Conservation (phyloP, 2,329 filamentous ascomycete species). For the Fusarium coffeatum region DNA sequence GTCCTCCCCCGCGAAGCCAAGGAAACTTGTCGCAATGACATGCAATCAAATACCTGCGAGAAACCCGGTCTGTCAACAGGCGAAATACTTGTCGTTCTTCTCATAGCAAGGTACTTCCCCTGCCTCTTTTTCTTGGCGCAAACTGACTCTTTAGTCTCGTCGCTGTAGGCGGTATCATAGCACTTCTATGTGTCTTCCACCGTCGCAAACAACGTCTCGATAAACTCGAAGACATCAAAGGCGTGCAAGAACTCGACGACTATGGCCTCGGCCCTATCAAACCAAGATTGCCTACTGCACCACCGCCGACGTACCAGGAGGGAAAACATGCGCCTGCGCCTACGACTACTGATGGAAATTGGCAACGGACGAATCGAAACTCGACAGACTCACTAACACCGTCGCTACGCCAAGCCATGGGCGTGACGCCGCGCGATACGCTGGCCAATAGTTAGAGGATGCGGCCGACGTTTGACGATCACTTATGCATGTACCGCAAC, state of each 20-base stretch:
- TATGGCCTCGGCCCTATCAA: conserved; percentile 36
- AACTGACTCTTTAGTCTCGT: conserved; percentile 19
- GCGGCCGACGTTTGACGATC: conserved; percentile 17
- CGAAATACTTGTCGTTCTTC: conserved; percentile 27
- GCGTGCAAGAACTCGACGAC: conserved; percentile 45
- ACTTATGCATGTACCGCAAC: conserved; percentile 16
- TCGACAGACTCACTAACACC: conserved; percentile 42
- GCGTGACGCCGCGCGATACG: conserved; percentile 35
- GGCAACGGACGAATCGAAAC: conserved; percentile 20
- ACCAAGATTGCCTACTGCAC: conserved; percentile 31
- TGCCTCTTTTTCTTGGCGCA: background rate
- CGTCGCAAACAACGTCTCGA: conserved; percentile 37
- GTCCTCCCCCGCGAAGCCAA: conserved; percentile 36
- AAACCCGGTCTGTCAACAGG: conserved; percentile 35
- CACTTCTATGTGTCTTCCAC: conserved; percentile 37
- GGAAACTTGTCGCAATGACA: conserved; percentile 31
- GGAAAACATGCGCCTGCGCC: background rate
- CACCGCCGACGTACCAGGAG: conserved; percentile 33
- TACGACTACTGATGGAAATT: conserved; percentile 6
- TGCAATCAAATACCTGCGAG: conserved; percentile 39
- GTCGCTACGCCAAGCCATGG: conserved; percentile 41
- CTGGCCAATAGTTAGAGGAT: conserved; percentile 25
- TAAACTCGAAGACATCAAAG: conserved; percentile 40
- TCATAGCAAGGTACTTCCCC: conserved; percentile 26
- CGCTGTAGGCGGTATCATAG: conserved; percentile 27